phyloP scores from a whole-genome alignment of 257 asterid species.

The Nicotiana paniculata region DNA sequence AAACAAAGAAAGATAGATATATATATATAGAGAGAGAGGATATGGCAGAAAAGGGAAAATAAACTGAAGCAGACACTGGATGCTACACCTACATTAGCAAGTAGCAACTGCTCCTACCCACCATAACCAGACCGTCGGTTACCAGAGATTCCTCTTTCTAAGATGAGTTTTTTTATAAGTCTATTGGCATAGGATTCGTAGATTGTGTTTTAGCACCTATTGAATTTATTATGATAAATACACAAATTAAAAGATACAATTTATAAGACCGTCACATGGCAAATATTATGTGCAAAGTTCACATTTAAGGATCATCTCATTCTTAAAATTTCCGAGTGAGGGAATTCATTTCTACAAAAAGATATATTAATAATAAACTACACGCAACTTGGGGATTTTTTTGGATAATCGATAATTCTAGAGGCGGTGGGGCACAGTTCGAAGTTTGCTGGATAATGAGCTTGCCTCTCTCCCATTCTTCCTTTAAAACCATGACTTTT shows the following conservation, averaged over 20 bases:
- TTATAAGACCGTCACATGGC: neutral
- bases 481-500: too few species aligned
- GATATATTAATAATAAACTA: neutral
- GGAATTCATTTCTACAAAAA: neutral
- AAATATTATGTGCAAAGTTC: neutral
- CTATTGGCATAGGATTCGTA: neutral
- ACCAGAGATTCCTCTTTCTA: neutral
- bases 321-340: neutral
- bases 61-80: neutral
- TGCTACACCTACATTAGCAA: neutral
- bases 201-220: neutral
- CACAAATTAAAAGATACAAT: neutral
- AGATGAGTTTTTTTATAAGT: neutral
- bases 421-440: too few species aligned
- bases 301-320: neutral
- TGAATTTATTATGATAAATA: too few species aligned
- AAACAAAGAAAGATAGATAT: too few species aligned
- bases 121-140: neutral
- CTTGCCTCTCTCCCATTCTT: too few species aligned
- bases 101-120: neutral
- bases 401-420: too few species aligned
- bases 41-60: neutral
- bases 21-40: too few species aligned
- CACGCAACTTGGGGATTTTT: neutral
- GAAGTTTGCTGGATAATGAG: too few species aligned